These are phyloP conservation scores for Xylariaceae sp. DNA, from an alignment of 2,329 filamentous ascomycete genomes.

Conservation along the genomic window DNA sequence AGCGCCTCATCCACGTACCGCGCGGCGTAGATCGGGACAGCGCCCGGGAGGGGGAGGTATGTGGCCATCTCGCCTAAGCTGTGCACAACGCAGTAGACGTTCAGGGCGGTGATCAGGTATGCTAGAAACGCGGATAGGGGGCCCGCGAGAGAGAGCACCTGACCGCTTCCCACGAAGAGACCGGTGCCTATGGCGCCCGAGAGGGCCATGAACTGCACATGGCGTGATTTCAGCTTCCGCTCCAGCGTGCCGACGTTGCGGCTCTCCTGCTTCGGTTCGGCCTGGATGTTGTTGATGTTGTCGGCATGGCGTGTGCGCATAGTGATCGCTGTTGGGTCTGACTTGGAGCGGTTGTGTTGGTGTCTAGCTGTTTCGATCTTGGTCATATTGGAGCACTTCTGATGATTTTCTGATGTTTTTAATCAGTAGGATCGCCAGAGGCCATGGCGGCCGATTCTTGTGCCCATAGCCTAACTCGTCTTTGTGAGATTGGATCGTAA, in stretches of 20 bases:
- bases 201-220: conserved; percentile 45
- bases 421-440: too few relatives aligned
- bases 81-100: conserved; percentile 44
- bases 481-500: too few relatives aligned
- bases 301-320: too few relatives aligned
- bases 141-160: conserved; percentile 38
- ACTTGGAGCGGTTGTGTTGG: conserved; percentile 10
- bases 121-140: conserved; percentile 38
- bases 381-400: conserved; percentile 15
- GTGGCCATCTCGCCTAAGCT: conserved; percentile 55
- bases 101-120: conserved; percentile 40
- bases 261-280: conserved; percentile 25
- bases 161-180: conserved; percentile 40
- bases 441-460: too few relatives aligned
- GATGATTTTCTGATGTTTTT: too few relatives aligned
- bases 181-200: conserved; percentile 43
- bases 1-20: conserved; percentile 44
- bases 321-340: conserved; percentile 5
- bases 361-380: conserved; percentile 20
- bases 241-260: conserved; percentile 33
- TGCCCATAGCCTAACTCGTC: too few relatives aligned
- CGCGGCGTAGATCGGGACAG: conserved; percentile 44
- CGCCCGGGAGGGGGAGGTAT: conserved; percentile 54
- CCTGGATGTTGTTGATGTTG: conserved; percentile 12
- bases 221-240: conserved; percentile 33